Percentiles rank a stretch among this genome's conserved stretches.
phyloP scores from a whole-genome alignment of 1,284 basidiomycete genomes.

The Trichosporon sp. region DNA sequence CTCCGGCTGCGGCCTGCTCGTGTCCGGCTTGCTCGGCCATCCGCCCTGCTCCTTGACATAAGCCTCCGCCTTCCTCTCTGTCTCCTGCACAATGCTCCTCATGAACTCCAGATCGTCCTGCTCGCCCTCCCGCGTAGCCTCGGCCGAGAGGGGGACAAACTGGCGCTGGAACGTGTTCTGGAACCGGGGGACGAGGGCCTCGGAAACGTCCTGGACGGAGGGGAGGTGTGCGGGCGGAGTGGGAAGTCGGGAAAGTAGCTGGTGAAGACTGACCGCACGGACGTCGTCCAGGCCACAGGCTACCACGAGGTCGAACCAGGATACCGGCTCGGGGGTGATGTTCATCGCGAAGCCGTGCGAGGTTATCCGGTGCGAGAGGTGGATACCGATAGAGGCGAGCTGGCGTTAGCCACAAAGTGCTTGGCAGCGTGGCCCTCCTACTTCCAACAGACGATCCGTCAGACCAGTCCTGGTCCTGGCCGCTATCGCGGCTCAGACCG shows the following conservation, averaged over 20 bases:
- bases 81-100: constrained; percentile 35
- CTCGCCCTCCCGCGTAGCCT: constrained; percentile 19
- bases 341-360: constrained; percentile 96
- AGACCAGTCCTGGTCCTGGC: not conserved
- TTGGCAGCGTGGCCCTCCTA: too few relatives aligned
- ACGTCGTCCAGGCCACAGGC: constrained; percentile 93
- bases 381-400: constrained; percentile 93
- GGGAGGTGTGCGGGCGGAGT: constrained; percentile 24
- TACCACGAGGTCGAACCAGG: constrained; percentile 84
- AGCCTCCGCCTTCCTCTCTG: constrained; percentile 40
- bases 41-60: constrained; percentile 37
- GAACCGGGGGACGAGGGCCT: constrained; percentile 47
- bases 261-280: constrained; percentile 61
- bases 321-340: constrained; percentile 72
- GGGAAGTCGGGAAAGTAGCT: constrained; percentile 32
- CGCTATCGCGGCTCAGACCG: not conserved
- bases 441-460: too few relatives aligned
- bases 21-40: constrained; percentile 41
- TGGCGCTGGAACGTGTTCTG: constrained; percentile 43
- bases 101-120: constrained; percentile 37
- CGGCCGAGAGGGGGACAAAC: constrained; percentile 35
- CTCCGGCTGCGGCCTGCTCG: not conserved
- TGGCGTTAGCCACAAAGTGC: constrained; percentile 62
- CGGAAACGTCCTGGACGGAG: constrained; percentile 38
- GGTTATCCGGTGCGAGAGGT: constrained; percentile 89